phyloP scores from a whole-genome alignment of 176 grass and related monocot species.

The Avena atlantica region DNA sequence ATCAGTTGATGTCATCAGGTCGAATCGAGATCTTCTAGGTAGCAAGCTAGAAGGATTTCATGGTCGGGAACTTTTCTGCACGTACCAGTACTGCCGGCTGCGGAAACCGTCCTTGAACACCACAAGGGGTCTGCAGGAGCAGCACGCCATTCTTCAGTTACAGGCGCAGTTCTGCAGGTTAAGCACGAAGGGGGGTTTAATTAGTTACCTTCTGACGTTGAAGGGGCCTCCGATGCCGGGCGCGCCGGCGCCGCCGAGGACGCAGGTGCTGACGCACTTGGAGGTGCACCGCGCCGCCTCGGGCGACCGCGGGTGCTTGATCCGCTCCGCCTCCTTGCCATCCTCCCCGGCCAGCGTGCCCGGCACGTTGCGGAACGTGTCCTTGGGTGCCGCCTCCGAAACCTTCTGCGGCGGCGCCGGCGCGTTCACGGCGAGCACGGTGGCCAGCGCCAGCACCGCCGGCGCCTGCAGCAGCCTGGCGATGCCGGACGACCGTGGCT shows the following conservation, averaged over 20 bases:
- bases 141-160: not conserved
- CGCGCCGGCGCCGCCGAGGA: slow-evolving; percentile 72
- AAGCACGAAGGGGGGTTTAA: not conserved
- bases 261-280: slow-evolving; percentile 83
- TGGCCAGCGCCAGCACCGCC: slow-evolving; percentile 47
- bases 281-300: slow-evolving; percentile 57
- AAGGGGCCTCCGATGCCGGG: slow-evolving; percentile 71
- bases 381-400: slow-evolving; percentile 1
- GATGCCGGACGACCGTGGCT: not conserved
- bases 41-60: not conserved
- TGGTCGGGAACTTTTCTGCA: not conserved
- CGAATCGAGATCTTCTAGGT: not conserved
- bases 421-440: slow-evolving; percentile 25
- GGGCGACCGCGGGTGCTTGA: slow-evolving; percentile 58
- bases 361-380: slow-evolving; percentile 58
- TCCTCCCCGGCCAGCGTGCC: slow-evolving; percentile 49
- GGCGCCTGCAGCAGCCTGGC: slow-evolving; percentile 51
- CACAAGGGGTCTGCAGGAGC: slow-evolving; percentile 24
- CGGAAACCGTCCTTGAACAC: slow-evolving; percentile 76
- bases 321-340: slow-evolving; percentile 40
- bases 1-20: not conserved
- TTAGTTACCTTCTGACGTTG: slow-evolving; percentile 59
- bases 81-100: slow-evolving; percentile 74
- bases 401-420: not conserved
- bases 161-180: not conserved